Base-by-base conservation (phyloP, 2,329 filamentous ascomycete species). In the Hypomyces rosellus region DNA sequence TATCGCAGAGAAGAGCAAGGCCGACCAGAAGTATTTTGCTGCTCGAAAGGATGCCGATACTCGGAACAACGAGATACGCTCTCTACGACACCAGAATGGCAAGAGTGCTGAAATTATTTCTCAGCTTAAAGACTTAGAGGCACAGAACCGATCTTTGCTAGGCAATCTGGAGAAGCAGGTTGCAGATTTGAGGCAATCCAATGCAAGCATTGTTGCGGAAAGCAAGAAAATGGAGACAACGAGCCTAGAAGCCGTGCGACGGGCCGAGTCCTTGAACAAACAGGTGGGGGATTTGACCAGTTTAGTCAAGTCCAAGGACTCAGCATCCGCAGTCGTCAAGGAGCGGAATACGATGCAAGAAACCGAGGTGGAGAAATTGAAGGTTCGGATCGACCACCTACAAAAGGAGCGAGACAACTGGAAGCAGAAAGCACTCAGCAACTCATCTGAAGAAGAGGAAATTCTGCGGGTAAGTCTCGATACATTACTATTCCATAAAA, bases 21-120 rank as follows among this genome's bases (percentile, higher is more conserved):
- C 92, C 1, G 93, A 99, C 63, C 92, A 97, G 64, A 97, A 97
- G 69, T 99, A 95, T 65, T 97, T 97, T 67, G 89, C 88, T 1
- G 89, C 91, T 8, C 90, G 95, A 76, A 96, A 96, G 65, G 86
- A 91, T 59, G 95, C 92, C 63, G 92, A 97, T 62, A 85, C 87
- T 41, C 80, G 89, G 46, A 86, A 90, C 51, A 77, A 81, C 52
- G 92, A 97, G 69, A 85, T 95, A 43, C 80, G 88, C 58, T 80
- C 85, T 3, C 73, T 96, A 51, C 84, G 89, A 54, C 77, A 83
- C 54, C 91, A 97, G 66, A 95, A 92, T 63, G 78, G 81, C 44
- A 95, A 95, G 70, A 95, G 88, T 51, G 90, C 89, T 0, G 93
- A 97, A 65, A 95, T 97, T 53, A 91, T 99, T 39, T 80, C 89